Evolutionary conservation across 164 flowering plant species (phyloP), one percentile per base, ranked within the genome.

Genomic region (Tinospora cordifolia): DNA sequence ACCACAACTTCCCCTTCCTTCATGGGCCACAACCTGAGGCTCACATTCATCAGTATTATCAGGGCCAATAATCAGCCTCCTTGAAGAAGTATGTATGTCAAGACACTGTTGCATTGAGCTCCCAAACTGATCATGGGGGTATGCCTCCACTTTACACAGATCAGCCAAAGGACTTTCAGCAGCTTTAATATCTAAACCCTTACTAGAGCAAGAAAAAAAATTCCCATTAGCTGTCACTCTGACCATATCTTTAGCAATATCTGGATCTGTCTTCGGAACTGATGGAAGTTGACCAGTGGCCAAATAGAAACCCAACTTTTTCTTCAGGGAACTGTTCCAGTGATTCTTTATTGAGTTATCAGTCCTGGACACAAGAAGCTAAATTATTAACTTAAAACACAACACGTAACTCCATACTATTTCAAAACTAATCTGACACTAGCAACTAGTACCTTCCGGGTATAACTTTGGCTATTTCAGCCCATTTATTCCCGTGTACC

Each of bases 331-430:
- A 78, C 98, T 95, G 80, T 92, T 92, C 99, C 98, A 95, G 78
- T 92, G 99, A 80, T 95, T 95, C 86, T 92, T 92, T 77, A 92
- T 95, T 65, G 98, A 80, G 72, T 92, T 95, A 68, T 95, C 98
- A 70, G 98, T 95, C 89, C 99, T 94, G 88, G 76, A 81, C 38
- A 46, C 36, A 67, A 22, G 63, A 74, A 69, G 13, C 30, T 21
- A n/a, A 34, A 65, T 57, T 22, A 27, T 75, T 58, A 65, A 54
- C 12, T 65, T 27, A 51, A 41, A 65, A 58, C 25, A 66, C 34
- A 47, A 9, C 1, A 12, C 10, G 57, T 1, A 72, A 22, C 11
- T 25, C 14, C 34, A 71, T n/a, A 8, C 60, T 54, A n/a, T 54
- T 54, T 54, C 6, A 3, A 54, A 54, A 54, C n/a, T 54, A 38